Conservation (phyloP, 768 basidiomycete species). For the Lepiota brunneoincarnata region DNA sequence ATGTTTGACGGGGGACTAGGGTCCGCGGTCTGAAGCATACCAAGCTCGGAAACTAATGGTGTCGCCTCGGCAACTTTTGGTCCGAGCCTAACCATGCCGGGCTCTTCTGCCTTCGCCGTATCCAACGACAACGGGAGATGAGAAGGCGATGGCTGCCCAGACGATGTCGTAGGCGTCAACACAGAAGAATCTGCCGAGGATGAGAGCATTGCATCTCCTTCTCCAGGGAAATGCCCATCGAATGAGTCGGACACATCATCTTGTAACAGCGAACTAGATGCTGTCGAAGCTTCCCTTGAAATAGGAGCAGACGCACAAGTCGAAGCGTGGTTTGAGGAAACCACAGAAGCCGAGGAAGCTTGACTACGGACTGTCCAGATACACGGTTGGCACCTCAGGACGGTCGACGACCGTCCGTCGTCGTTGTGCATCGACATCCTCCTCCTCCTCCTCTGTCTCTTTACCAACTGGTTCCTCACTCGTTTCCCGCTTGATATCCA, state of each 20-base stretch:
- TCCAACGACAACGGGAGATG: conserved; percentile 29
- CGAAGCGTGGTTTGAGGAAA: conserved; percentile 17
- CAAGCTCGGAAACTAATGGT: conserved; percentile 6
- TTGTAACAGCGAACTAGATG: conserved; percentile 7
- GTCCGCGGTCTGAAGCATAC: conserved; percentile 1
- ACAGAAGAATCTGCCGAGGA: conserved; percentile 58
- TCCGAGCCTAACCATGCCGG: conserved; percentile 15
- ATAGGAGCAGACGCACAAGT: conserved; percentile 14
- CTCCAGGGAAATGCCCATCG: conserved; percentile 37
- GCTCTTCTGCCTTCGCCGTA: conserved; percentile 9
- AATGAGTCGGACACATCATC: conserved; percentile 1
- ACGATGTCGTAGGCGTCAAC: conserved; percentile 47
- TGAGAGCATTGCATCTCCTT: conserved; percentile 28
- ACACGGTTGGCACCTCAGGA: conserved; percentile 33
- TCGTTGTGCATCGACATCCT: conserved; percentile 18
- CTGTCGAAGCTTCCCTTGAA: conserved; percentile 14
- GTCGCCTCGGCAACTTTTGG: conserved; percentile 17
- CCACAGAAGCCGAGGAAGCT: conserved; percentile 27
- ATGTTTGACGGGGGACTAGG: conserved; percentile 25
- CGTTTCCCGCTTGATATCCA: conserved; percentile 9
- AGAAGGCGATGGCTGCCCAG: conserved; percentile 41
- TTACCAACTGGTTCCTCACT: neutral
- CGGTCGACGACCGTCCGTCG: conserved; percentile 19
- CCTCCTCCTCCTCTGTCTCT: conserved; percentile 4
- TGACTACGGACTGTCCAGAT: conserved; percentile 33